Conservation (phyloP, 1,139 yeast genomes). For the Kodamaea alishanica region DNA sequence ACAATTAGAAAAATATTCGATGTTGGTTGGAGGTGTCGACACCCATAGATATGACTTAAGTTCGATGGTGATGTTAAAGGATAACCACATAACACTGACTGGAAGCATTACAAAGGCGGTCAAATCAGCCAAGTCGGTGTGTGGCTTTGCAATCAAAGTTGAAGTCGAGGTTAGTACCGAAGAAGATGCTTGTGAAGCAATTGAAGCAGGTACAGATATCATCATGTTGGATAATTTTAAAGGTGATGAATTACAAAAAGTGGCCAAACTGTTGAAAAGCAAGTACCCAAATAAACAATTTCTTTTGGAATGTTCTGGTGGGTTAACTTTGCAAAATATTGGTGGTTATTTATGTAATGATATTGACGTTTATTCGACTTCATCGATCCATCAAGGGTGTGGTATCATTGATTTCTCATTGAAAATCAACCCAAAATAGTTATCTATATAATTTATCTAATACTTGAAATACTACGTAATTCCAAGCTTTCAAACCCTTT, state of each 20-base stretch:
- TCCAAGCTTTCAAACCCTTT: conserved; percentile 44
- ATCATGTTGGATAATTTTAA: conserved; percentile 90
- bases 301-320: conserved; percentile 88
- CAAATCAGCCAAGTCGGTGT: conserved; percentile 66
- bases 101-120: conserved; percentile 91
- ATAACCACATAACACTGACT: conserved; percentile 87
- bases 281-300: conserved; percentile 53
- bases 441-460: conserved; percentile 21
- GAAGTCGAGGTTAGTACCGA: conserved; percentile 89
- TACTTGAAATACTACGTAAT: conserved; percentile 38
- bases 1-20: conserved; percentile 82
- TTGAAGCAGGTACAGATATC: conserved; percentile 91
- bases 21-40: conserved; percentile 94
- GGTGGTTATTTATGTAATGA: conserved; percentile 65
- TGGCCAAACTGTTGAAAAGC: conserved; percentile 61
- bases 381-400: conserved; percentile 90
- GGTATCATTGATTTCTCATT: conserved; percentile 79
- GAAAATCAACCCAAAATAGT: conserved; percentile 49
- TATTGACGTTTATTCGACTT: conserved; percentile 86
- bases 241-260: conserved; percentile 61
- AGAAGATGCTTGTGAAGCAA: conserved; percentile 86
- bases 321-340: conserved; percentile 70
- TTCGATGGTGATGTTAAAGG: conserved; percentile 95
- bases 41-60: conserved; percentile 89
- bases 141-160: conserved; percentile 86